These are phyloP conservation scores for Neurospora sp. DNA, from an alignment of 495 filamentous ascomycete species.

Conservation along the genomic window DNA sequence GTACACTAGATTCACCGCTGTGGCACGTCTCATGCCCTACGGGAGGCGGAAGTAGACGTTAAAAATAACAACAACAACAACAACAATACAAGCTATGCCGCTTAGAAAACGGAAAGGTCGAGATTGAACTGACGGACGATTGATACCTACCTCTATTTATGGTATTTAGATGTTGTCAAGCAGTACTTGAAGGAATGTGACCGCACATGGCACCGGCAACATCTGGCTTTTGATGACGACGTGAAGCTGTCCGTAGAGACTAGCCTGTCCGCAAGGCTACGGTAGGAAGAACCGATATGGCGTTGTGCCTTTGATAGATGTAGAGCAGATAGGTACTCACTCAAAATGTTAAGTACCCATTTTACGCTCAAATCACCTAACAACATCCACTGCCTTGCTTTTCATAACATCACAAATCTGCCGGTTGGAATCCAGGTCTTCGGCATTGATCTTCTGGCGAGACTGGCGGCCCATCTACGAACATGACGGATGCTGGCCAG, in stretches of 20 bases:
- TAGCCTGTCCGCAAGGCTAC: not conserved
- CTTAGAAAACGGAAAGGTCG: not conserved
- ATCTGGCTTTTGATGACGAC: not conserved
- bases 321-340: not conserved
- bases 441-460: not conserved
- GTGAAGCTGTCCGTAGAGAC: not conserved
- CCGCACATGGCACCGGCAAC: not conserved
- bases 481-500: not conserved
- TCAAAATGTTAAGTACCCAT: not conserved
- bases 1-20: too few species aligned
- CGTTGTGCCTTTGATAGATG: not conserved
- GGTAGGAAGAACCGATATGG: not conserved
- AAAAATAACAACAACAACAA: too few species aligned
- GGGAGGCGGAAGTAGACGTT: too few species aligned
- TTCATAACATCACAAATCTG: not conserved
- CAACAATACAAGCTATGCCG: slow-evolving; percentile 3
- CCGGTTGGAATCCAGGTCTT: not conserved
- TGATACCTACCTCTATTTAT: not conserved
- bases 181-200: not conserved
- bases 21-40: too few species aligned
- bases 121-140: slow-evolving; percentile 5
- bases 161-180: not conserved
- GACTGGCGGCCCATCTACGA: not conserved
- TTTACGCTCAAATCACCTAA: not conserved
- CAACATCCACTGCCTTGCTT: not conserved